Conservation (phyloP, 441 rosid genomes). For the Erodium chrysanthum region DNA sequence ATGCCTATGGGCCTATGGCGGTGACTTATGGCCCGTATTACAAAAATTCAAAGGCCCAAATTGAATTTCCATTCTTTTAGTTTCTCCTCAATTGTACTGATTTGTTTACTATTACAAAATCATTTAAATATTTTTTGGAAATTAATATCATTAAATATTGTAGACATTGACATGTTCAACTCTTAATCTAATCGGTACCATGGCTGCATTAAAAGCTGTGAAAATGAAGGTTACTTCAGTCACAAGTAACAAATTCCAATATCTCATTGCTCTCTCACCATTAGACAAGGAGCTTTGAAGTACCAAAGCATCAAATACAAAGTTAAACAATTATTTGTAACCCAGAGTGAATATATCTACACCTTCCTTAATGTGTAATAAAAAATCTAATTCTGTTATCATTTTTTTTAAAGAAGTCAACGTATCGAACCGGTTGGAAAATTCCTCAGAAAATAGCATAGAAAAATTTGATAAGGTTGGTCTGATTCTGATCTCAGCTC, state of each 20-base stretch:
- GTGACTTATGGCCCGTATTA: too few relatives aligned
- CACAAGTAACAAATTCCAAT: not conserved
- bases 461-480: not conserved
- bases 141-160: too few relatives aligned
- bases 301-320: not conserved
- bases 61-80: too few relatives aligned
- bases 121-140: too few relatives aligned
- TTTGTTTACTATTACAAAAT: too few relatives aligned
- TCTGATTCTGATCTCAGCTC: not conserved
- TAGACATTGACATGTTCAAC: too few relatives aligned
- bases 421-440: not conserved
- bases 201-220: not conserved
- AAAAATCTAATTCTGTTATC: not conserved
- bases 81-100: too few relatives aligned
- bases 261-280: not conserved
- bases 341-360: not conserved
- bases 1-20: too few relatives aligned
- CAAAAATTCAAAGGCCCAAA: too few relatives aligned
- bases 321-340: not conserved
- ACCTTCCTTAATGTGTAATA: not conserved
- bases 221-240: not conserved
- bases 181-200: too few relatives aligned
- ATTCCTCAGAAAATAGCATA: too few relatives aligned
- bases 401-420: not conserved
- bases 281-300: not conserved